Evolutionary conservation across 805 yeast species (phyloP), one percentile per base, ranked within the genome.

Genomic region (Lipomyces sp.): DNA sequence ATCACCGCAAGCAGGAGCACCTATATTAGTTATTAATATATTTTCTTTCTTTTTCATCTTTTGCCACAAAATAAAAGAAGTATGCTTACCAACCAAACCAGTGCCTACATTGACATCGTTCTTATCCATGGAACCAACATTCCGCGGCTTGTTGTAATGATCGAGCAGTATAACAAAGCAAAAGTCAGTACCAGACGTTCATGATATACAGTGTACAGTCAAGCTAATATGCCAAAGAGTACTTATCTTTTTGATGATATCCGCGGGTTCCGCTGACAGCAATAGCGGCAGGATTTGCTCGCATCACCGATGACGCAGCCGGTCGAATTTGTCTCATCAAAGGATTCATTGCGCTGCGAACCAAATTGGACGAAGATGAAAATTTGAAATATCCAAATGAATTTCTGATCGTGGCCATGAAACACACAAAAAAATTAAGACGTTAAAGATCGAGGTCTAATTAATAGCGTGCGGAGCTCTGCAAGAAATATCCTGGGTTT

Each of bases 1-100:
- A 81, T 95, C 99, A 64, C 99, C 99, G 81, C 99, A 95, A 0
- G 99, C 99, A 63, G 99, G 98, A 0, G 99, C 98, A 35, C 73
- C 72, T 69, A 18, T 11, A 13, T 15, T n/a, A 11, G 5, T 6
- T 32, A 24, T 37, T 42, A 54, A 33, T 24, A 24, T n/a, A 34
- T 29, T 34, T 24, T 24, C 32, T 51, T 39, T 15, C 2, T 6
- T 24, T 15, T 58, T 24, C n/a, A 51, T 29, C 5, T 29, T 24
- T 51, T 8, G 34, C 8, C 29, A 34, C 51, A 53, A 50, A 6
- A 32, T 15, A 57, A 54, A 24, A 24, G 24, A 24, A 24, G 24
- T 24, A 24, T 35, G 61, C 72, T 50, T 64, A 64, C 99, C 99
- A 15, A 95, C 99, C 56, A 95, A 84, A 0, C 99, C 99, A 0